Conservation (phyloP, 2,329 filamentous ascomycete species). For the Keithomyces neogunnii region DNA sequence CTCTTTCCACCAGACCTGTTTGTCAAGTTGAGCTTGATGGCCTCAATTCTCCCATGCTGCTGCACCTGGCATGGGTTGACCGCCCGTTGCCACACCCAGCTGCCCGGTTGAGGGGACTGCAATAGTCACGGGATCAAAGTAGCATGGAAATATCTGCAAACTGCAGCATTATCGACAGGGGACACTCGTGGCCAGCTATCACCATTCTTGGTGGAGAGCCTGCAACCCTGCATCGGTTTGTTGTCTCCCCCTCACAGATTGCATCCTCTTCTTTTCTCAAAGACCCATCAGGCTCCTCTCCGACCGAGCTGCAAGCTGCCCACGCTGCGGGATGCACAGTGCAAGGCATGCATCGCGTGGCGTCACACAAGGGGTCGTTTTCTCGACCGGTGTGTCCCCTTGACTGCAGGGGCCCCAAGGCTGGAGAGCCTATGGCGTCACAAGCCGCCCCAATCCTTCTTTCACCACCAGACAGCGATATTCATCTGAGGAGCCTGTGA, state of each 20-base stretch:
- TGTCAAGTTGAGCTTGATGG: not conserved
- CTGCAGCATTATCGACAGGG: not conserved
- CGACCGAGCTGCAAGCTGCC: not conserved
- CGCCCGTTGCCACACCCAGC: not conserved
- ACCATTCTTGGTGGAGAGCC: too few relatives aligned
- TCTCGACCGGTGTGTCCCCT: not conserved
- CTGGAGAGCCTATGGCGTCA: not conserved
- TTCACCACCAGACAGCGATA: not conserved
- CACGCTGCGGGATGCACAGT: not conserved
- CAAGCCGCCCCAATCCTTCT: not conserved
- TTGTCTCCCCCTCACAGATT: too few relatives aligned
- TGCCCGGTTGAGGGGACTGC: not conserved
- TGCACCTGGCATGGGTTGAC: not conserved
- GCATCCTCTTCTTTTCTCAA: too few relatives aligned
- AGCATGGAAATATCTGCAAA: not conserved
- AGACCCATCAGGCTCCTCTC: too few relatives aligned
- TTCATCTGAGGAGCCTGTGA: too few relatives aligned
- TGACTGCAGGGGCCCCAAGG: not conserved
- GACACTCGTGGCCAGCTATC: not conserved
- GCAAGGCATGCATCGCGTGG: not conserved
- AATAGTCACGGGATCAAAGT: not conserved
- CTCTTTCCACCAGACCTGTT: not conserved
- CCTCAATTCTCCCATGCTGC: not conserved
- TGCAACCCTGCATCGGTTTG: too few relatives aligned
- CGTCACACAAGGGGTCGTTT: not conserved